A percentile compares a stretch with the other conserved stretches of the same genome.
These are phyloP conservation scores for Yamadazyma dushanensis DNA, from an alignment of 1,139 yeast species.

Conservation along the genomic window DNA sequence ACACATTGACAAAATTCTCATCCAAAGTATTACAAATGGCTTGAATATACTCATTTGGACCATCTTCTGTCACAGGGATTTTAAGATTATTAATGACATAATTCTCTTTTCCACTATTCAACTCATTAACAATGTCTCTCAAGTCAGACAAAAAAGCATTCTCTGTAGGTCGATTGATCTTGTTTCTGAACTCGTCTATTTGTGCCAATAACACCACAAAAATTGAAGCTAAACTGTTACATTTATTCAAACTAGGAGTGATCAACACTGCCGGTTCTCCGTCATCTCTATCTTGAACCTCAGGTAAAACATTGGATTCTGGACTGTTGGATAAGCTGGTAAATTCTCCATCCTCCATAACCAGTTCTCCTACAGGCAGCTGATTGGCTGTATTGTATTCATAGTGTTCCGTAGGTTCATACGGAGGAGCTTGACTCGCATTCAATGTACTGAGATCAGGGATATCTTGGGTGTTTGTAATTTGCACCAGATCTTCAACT, in stretches of 20 bases:
- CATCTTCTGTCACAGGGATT: conserved; percentile 22
- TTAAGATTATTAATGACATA: conserved; percentile 19
- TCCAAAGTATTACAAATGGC: conserved; percentile 21
- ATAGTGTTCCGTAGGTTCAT: background rate
- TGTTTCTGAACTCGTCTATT: conserved; percentile 20
- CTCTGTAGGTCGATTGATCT: conserved; percentile 1
- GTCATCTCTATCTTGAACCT: conserved; percentile 1
- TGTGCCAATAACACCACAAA: conserved; percentile 20
- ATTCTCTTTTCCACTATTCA: conserved; percentile 6
- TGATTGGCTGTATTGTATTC: background rate
- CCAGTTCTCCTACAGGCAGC: too few relatives aligned
- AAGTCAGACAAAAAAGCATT: conserved; percentile 5
- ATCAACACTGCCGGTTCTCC: conserved; percentile 6
- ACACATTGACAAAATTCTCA: conserved; percentile 14
- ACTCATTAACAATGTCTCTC: conserved; percentile 6
- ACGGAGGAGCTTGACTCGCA: background rate
- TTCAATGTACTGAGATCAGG: conserved; percentile 13
- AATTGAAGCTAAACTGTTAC: conserved; percentile 11
- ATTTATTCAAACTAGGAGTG: conserved; percentile 4
- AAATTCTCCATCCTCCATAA: background rate
- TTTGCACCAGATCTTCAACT: conserved; percentile 10
- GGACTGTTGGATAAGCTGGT: conserved; percentile 5
- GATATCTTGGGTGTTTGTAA: conserved; percentile 17
- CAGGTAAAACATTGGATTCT: conserved; percentile 3
- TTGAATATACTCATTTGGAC: conserved; percentile 17